These are phyloP conservation scores for Limonium bicolor DNA, from an alignment of 148 eudicot species.

Conservation along the genomic window DNA sequence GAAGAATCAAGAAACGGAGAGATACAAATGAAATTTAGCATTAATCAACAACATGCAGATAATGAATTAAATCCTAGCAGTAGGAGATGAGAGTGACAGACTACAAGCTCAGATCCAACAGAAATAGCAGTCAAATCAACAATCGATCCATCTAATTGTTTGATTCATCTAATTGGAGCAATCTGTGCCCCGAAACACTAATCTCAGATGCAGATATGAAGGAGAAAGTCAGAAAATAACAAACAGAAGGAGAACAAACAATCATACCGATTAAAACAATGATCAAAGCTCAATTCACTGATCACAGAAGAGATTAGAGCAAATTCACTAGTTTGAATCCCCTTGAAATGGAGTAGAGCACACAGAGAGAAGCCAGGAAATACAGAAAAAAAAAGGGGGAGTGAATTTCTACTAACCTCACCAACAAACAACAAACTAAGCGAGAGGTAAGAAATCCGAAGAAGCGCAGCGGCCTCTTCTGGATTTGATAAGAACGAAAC, in stretches of 20 bases:
- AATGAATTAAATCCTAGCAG: too few relatives aligned
- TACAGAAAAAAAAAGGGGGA: not conserved
- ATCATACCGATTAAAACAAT: not conserved
- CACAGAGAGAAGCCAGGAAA: not conserved
- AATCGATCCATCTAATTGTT: too few relatives aligned
- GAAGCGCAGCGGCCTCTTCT: slow-evolving; percentile 4
- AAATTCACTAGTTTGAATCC: too few relatives aligned
- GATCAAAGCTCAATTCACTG: slow-evolving; percentile 9
- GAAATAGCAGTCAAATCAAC: too few relatives aligned
- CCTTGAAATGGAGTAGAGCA: too few relatives aligned
- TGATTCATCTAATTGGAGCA: too few relatives aligned
- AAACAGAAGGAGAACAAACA: not conserved
- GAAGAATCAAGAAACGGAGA: not conserved
- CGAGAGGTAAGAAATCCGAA: slow-evolving; percentile 3
- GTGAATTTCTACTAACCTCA: not conserved
- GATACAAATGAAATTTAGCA: not conserved
- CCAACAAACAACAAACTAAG: not conserved
- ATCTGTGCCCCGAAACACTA: too few relatives aligned
- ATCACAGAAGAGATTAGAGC: not conserved
- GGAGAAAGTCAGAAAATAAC: not conserved
- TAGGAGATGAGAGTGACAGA: not conserved
- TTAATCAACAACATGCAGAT: too few relatives aligned
- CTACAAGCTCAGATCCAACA: not conserved
- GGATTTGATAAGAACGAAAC: slow-evolving; percentile 4
- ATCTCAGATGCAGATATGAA: not conserved